These are phyloP conservation scores for Phytopythium vexans DNA, from an alignment of 352 stramenopile genomes.

Conservation along the genomic window DNA sequence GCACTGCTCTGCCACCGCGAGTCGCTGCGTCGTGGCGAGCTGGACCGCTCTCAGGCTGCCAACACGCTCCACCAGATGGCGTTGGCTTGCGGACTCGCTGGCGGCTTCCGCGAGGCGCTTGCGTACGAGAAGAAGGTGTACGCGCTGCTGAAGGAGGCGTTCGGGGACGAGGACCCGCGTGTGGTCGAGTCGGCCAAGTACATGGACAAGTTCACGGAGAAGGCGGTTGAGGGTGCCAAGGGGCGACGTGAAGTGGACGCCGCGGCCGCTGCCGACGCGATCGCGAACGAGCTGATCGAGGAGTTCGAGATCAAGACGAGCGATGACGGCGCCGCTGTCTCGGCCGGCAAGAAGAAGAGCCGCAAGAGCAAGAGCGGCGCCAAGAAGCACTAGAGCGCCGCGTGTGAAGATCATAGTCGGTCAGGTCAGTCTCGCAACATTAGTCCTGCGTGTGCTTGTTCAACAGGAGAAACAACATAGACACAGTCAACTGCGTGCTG, in stretches of 20 bases:
- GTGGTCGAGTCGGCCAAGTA: constrained; percentile 82
- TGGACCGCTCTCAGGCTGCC: constrained; percentile 82
- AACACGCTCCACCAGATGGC: constrained; percentile 89
- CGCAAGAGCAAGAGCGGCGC: constrained; percentile 53
- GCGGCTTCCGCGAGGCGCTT: constrained; percentile 83
- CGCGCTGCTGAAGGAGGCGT: constrained; percentile 74
- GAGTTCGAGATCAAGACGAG: constrained; percentile 72
- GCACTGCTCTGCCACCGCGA: constrained; percentile 89
- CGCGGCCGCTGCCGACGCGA: constrained; percentile 66
- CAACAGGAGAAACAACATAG: background rate
- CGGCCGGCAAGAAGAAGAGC: constrained; percentile 28
- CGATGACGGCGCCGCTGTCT: constrained; percentile 19
- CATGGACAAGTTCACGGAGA: constrained; percentile 86
- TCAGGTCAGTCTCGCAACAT: too few species aligned
- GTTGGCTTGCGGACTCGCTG: constrained; percentile 70
- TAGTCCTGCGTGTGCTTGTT: background rate
- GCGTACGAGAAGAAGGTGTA: constrained; percentile 90
- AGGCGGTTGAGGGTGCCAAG: constrained; percentile 84
- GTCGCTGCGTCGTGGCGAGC: constrained; percentile 81
- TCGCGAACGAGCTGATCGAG: constrained; percentile 69
- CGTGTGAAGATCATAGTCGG: background rate
- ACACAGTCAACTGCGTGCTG: too few species aligned
- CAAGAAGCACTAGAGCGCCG: constrained; percentile 66
- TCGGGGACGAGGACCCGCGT: constrained; percentile 76
- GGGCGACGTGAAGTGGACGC: constrained; percentile 74